A percentile compares a stretch with the other conserved stretches of the same genome.
Evolutionary conservation across 768 basidiomycete species (phyloP).

Genomic region (Serendipita sp.): DNA sequence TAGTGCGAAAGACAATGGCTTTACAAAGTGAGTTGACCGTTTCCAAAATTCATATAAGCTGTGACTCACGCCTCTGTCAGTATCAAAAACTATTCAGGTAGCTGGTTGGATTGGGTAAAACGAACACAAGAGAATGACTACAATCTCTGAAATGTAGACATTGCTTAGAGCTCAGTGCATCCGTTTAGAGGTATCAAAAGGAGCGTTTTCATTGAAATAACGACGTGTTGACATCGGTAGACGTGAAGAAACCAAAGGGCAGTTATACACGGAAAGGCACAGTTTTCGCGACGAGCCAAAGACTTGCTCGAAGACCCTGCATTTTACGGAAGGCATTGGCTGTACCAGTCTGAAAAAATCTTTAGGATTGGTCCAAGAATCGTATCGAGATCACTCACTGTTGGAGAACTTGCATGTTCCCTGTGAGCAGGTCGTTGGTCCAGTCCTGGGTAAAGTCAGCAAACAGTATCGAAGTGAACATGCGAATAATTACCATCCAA

Average conservation of each 20-base stretch:
- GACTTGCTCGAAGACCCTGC: neutral
- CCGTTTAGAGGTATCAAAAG: no score
- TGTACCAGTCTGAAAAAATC: neutral
- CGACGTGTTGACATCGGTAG: no score
- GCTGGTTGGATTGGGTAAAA: slow-evolving; percentile 75
- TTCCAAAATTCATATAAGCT: neutral
- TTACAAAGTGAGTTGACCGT: slow-evolving; percentile 42
- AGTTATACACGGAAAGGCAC: no score
- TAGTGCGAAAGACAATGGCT: slow-evolving; percentile 67
- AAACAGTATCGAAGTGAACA: no score
- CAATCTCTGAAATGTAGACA: neutral
- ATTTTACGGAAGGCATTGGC: neutral
- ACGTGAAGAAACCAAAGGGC: no score
- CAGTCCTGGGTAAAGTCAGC: neutral
- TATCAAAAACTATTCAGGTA: slow-evolving; percentile 63
- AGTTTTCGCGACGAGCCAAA: neutral
- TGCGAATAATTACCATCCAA: neutral
- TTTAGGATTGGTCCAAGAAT: neutral
- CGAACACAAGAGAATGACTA: slow-evolving; percentile 21
- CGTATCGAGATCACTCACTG: neutral
- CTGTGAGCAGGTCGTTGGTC: neutral
- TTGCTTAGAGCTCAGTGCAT: neutral
- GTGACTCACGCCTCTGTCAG: slow-evolving; percentile 14
- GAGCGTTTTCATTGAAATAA: no score
- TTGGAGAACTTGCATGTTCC: neutral